Percentiles rank a stretch among this genome's conserved stretches.
Conservation (phyloP, 108 stramenopile species). For the Mediolabrus comicus region DNA sequence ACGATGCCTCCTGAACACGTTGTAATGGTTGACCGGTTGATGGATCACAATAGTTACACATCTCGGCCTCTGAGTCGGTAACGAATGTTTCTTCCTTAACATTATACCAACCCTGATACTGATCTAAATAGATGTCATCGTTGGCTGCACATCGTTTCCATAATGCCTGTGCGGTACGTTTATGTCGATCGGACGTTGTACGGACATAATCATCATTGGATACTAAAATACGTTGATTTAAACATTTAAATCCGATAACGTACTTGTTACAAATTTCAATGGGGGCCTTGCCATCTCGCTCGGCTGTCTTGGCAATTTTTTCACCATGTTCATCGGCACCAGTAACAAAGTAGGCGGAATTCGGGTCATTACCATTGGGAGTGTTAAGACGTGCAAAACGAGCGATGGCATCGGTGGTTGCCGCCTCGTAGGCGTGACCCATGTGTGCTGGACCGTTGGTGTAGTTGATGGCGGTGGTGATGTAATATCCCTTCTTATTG, state of each 20-base stretch:
- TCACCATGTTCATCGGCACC: slow-evolving; percentile 99
- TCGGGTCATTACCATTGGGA: slow-evolving; percentile 25
- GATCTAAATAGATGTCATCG: slow-evolving; percentile 92
- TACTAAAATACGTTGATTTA: slow-evolving; percentile 90
- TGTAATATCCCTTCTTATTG: slow-evolving; percentile 65
- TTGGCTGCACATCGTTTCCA: slow-evolving; percentile 86
- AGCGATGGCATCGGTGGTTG: slow-evolving; percentile 91
- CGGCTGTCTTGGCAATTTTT: slow-evolving; percentile 96
- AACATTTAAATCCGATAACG: slow-evolving; percentile 85
- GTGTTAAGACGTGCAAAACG: slow-evolving; percentile 76
- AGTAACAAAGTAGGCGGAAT: slow-evolving; percentile 87
- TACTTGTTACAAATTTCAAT: slow-evolving; percentile 94
- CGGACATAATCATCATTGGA: slow-evolving; percentile 96
- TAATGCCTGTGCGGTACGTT: slow-evolving; percentile 78
- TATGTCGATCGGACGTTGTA: slow-evolving; percentile 92
- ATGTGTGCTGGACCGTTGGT: slow-evolving; percentile 98
- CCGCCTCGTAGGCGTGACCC: slow-evolving; percentile 98
- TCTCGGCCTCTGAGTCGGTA: slow-evolving; percentile 90
- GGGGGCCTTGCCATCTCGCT: slow-evolving; percentile 71
- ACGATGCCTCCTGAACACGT: slow-evolving; percentile 93
- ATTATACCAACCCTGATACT: slow-evolving; percentile 97
- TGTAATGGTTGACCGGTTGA: slow-evolving; percentile 88
- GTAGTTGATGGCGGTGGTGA: slow-evolving; percentile 99
- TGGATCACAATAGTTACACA: slow-evolving; percentile 88
- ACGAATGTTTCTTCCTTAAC: slow-evolving; percentile 98